Evolutionary conservation across 192 early-diverging fungal species (phyloP).

Genomic region (Mortierella antarctica): DNA sequence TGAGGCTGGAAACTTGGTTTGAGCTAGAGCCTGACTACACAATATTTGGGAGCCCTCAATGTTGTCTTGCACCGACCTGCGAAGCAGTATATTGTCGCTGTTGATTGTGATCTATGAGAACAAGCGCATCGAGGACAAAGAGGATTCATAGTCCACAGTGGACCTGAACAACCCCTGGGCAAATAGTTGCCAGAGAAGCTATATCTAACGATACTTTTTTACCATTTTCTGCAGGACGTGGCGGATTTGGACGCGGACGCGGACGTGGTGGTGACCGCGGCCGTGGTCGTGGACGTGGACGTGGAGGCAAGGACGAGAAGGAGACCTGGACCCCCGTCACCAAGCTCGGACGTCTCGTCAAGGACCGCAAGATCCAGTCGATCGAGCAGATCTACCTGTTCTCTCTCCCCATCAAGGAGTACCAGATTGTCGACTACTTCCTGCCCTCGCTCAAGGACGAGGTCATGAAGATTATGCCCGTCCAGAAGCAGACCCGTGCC

Average conservation of each 20-base stretch:
- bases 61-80: too few relatives aligned
- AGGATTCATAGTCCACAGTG: too few relatives aligned
- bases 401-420: conserved; percentile 99
- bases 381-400: conserved; percentile 99
- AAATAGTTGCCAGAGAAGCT: background rate
- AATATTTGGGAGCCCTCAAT: too few relatives aligned
- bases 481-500: conserved; percentile 99
- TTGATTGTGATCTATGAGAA: too few relatives aligned
- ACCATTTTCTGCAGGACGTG: conserved; percentile 65
- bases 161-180: too few relatives aligned
- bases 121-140: too few relatives aligned
- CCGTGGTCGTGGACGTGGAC: conserved; percentile 77
- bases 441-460: conserved; percentile 96
- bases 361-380: conserved; percentile 95
- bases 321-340: conserved; percentile 82
- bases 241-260: conserved; percentile 82
- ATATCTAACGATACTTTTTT: background rate
- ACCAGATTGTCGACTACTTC: conserved; percentile 98
- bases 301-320: conserved; percentile 78
- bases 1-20: too few relatives aligned
- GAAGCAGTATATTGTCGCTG: too few relatives aligned
- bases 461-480: conserved; percentile 99
- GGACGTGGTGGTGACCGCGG: conserved; percentile 74
- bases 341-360: conserved; percentile 99
- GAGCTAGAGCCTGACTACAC: too few relatives aligned